Evolutionary conservation across 163 green algal genomes (phyloP).

Genomic region (Scenedesmus sp.): DNA sequence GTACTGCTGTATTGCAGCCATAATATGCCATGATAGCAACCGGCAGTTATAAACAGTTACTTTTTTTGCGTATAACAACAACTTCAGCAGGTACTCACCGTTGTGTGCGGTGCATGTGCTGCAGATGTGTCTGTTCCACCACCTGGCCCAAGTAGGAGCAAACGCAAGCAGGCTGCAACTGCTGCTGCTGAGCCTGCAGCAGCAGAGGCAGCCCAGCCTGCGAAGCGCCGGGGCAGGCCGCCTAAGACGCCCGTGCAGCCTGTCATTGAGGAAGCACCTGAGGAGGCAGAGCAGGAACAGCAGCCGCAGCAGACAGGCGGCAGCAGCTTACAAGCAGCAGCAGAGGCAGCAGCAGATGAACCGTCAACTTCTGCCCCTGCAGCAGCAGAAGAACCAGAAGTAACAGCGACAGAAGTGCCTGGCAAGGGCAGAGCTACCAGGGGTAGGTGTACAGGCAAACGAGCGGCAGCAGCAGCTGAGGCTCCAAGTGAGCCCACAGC

Average conservation of each 20-base stretch:
- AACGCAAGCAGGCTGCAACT: constrained; percentile 1
- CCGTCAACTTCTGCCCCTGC: neutral
- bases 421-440: neutral
- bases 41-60: too few species aligned
- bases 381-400: neutral
- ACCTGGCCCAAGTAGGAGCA: neutral
- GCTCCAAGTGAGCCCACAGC: neutral
- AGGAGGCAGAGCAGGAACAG: neutral
- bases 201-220: neutral
- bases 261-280: neutral
- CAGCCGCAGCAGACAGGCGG: constrained; percentile 1
- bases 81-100: too few species aligned
- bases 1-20: neutral
- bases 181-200: neutral
- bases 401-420: neutral
- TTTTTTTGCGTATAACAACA: too few species aligned
- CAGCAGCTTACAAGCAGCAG: constrained; percentile 4
- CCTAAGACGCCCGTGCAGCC: neutral
- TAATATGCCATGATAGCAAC: neutral
- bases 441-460: neutral
- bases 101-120: neutral
- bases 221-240: constrained; percentile 7
- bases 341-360: neutral
- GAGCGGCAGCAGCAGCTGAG: constrained; percentile 3
- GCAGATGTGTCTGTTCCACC: neutral